phyloP scores from a whole-genome alignment of 108 stramenopile species.

The Pseudonitzschia pungens region DNA sequence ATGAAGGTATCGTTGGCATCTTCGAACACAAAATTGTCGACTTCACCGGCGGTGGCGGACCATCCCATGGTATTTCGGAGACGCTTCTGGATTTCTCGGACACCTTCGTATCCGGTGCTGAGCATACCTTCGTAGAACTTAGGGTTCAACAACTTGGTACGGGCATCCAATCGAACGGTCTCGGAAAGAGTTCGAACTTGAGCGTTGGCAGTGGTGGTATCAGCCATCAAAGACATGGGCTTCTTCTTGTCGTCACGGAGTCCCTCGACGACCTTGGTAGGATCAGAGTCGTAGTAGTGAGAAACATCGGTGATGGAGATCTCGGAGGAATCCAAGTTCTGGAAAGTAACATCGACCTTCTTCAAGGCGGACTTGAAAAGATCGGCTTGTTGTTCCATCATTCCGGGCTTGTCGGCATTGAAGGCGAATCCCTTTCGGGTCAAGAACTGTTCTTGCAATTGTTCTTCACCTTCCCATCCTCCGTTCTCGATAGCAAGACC shows the following conservation, averaged over 20 bases:
- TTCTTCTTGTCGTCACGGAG: constrained; percentile 96
- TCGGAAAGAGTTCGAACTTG: constrained; percentile 93
- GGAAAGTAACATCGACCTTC: constrained; percentile 96
- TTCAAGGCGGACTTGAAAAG: constrained; percentile 93
- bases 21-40: constrained; percentile 98
- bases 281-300: constrained; percentile 97
- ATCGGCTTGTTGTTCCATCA: constrained; percentile 96
- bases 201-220: constrained; percentile 97
- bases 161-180: constrained; percentile 95
- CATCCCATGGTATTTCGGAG: constrained; percentile 97
- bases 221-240: constrained; percentile 95
- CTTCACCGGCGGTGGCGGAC: constrained; percentile 96
- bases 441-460: constrained; percentile 94
- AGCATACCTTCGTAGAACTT: constrained; percentile 99
- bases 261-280: constrained; percentile 95
- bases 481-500: constrained; percentile 98
- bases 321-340: constrained; percentile 95
- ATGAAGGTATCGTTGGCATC: constrained; percentile 96
- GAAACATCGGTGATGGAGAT: constrained; percentile 96
- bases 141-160: constrained; percentile 96
- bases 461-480: constrained; percentile 93
- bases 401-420: constrained; percentile 97
- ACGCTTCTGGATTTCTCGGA: constrained; percentile 96
- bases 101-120: constrained; percentile 94
- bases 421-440: constrained; percentile 95